Percentiles rank a stretch among this genome's conserved stretches.
phyloP scores from a whole-genome alignment of 1,284 basidiomycete genomes.

The Ustilago vetiveriae region DNA sequence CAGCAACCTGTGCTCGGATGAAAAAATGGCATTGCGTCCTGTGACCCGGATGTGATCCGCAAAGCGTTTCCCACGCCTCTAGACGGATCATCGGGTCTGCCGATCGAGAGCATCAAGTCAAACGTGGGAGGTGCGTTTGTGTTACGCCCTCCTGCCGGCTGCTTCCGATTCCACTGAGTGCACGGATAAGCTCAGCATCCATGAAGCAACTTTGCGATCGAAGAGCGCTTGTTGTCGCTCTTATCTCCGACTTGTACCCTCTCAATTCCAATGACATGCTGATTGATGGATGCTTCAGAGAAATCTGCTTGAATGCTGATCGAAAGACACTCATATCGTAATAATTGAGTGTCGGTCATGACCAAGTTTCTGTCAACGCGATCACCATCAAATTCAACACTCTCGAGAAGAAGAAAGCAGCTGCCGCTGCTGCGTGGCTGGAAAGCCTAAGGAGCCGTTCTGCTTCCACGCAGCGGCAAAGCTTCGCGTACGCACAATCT shows the following conservation, averaged over 20 bases:
- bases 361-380: constrained; percentile 4
- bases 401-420: neutral
- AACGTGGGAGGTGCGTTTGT: no score
- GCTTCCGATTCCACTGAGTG: no score
- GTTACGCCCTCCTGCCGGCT: no score
- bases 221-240: neutral
- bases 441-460: neutral
- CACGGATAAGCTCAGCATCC: neutral
- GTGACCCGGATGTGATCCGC: constrained; percentile 8
- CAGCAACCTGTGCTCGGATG: no score
- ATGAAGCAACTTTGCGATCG: neutral
- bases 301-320: no score
- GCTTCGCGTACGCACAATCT: constrained; percentile 8
- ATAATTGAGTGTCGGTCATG: no score
- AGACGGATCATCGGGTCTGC: neutral
- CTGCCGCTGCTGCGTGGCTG: no score
- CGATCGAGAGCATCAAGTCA: neutral
- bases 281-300: no score
- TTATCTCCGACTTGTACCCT: no score
- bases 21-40: neutral
- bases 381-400: constrained; percentile 1
- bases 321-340: no score
- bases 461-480: neutral
- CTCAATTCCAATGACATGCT: no score
- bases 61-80: constrained; percentile 2